These are phyloP conservation scores for Acaromyces ingoldii DNA, from an alignment of 1,284 basidiomycete genomes.

Conservation along the genomic window DNA sequence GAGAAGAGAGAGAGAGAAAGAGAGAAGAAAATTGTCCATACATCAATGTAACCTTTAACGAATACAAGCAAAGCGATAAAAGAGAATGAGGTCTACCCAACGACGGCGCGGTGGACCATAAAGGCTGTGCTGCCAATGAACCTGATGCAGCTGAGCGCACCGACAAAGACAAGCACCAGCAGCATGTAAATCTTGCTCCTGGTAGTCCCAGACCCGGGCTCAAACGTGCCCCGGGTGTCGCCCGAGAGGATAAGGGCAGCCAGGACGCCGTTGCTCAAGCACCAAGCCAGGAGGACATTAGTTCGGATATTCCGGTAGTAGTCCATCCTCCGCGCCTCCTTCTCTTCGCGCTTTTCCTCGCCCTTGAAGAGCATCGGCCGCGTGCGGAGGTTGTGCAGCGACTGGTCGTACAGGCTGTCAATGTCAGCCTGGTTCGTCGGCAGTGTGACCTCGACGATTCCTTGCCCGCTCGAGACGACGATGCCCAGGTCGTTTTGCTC, in stretches of 20 bases:
- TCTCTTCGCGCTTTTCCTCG: constrained; percentile 42
- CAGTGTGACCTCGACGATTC: constrained; percentile 76
- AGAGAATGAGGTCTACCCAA: constrained; percentile 12
- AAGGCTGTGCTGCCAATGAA: constrained; percentile 42
- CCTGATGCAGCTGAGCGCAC: constrained; percentile 38
- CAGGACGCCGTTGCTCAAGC: constrained; percentile 64
- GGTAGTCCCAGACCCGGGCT: constrained; percentile 21
- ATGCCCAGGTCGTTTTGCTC: constrained; percentile 44
- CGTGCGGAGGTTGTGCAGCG: constrained; percentile 72
- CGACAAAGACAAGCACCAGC: constrained; percentile 45
- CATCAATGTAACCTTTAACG: no score
- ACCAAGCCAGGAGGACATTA: constrained; percentile 81
- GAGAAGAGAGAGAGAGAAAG: no score
- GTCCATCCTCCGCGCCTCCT: constrained; percentile 44
- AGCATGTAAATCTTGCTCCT: constrained; percentile 44
- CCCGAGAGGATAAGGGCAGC: constrained; percentile 45
- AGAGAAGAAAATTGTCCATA: no score
- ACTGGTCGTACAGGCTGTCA: constrained; percentile 82
- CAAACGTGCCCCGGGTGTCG: constrained; percentile 27
- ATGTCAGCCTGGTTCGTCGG: constrained; percentile 79
- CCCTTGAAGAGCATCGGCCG: constrained; percentile 55
- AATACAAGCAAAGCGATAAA: neutral
- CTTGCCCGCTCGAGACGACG: constrained; percentile 40
- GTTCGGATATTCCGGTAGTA: constrained; percentile 69
- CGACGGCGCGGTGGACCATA: constrained; percentile 32